Conservation (phyloP, 306 rosid species). For the Trichosanthes truncata region DNA sequence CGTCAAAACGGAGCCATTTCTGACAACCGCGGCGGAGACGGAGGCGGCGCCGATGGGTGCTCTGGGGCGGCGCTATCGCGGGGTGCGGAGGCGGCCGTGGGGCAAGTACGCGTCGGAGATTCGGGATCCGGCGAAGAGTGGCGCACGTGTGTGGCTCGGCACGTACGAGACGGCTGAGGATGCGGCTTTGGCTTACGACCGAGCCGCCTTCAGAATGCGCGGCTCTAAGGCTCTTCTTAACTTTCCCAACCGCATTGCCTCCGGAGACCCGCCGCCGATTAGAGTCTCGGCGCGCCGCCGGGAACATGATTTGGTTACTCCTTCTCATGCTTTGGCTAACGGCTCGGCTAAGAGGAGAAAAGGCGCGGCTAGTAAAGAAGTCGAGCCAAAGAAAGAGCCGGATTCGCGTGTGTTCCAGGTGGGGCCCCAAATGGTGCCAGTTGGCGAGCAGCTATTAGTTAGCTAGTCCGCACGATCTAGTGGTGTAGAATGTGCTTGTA, state of each 20-base stretch:
- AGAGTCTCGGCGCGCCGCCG: constrained; percentile 37
- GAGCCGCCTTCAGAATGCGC: constrained; percentile 42
- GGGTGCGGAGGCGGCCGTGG: constrained; percentile 50
- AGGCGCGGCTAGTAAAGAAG: constrained; percentile 7
- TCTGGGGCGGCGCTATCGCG: constrained; percentile 31
- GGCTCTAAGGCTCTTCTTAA: constrained; percentile 53
- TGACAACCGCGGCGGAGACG: not conserved
- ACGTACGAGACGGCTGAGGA: constrained; percentile 53
- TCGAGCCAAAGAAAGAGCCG: not conserved
- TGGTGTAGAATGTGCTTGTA: not conserved
- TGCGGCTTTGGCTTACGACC: constrained; percentile 53
- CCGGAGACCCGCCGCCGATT: constrained; percentile 35
- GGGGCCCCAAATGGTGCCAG: not conserved
- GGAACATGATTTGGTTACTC: not conserved
- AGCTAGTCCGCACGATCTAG: not conserved
- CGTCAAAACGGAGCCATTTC: not conserved
- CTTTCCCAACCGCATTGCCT: constrained; percentile 44
- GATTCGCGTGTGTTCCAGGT: constrained; percentile 4
- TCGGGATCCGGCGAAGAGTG: constrained; percentile 43
- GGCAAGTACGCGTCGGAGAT: constrained; percentile 56
- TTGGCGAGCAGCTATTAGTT: constrained; percentile 17
- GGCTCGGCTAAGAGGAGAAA: constrained; percentile 19
- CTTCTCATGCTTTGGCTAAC: not conserved
- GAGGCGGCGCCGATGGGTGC: too few species aligned
- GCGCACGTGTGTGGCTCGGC: constrained; percentile 53